Evolutionary conservation across 345 rosid genomes (phyloP), one percentile per base, ranked within the genome.

Genomic region (Dipteronia sinensis): DNA sequence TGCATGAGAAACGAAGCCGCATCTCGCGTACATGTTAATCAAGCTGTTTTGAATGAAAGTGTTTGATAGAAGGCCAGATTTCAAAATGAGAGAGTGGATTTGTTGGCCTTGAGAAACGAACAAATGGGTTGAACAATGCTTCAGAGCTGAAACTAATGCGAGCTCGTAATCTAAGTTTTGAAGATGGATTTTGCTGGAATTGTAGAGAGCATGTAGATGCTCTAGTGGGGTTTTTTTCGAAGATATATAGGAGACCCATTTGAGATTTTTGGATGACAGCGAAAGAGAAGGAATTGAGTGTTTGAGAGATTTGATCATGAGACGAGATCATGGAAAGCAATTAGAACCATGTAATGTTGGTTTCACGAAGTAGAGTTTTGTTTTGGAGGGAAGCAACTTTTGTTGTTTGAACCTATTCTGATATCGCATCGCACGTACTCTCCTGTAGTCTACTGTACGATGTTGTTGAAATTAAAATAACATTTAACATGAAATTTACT

Each of bases 1-100:
- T 2, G 97, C 97, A 17, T 88, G 88, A 3, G n/a, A 71, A 77
- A 94, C 78, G 76, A 81, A 40, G 61, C 88, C 84, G 66, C 94
- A 90, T 83, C 87, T 95, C 1, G 90, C 85, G 75, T 95, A 93
- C 93, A 94, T 74, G 77, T 90, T 91, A 55, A 90, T 87, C 75
- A 93, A 85, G 70, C 98, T 91, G 75, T 93, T 95, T 25, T 76
- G 80, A 27, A 94, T 77, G 70, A 86, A 93, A 73, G 87, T 80
- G 84, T 91, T 91, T 5, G 89, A 89, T 38, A 73, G 78, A n/a
- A 87, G 78, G 78, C 98, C 97, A 0, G 87, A 85, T 70, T 89
- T 91, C 17, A 89, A 74, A 42, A 84, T 78, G 20, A 81, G 76
- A 82, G 87, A 73, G 56, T 94, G 98, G 65, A 88, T 78, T 79